Conservation (phyloP, 75 land plant species). For the Adiantum capillusveneris region DNA sequence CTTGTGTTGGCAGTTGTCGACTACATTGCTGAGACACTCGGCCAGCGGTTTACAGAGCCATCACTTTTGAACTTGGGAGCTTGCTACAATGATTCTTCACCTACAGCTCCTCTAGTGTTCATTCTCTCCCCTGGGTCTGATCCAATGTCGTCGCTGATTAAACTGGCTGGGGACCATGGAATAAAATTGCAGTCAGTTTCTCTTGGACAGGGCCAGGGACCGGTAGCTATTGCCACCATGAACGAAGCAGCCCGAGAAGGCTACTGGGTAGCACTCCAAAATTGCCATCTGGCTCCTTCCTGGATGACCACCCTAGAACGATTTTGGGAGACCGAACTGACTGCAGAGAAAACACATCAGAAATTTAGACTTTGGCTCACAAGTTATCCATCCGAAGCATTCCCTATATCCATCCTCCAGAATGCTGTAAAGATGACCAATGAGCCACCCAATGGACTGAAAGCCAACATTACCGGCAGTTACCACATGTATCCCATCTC, state of each 20-base stretch:
- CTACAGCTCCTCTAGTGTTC: slow-evolving; percentile 22
- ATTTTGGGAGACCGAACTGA: slow-evolving; percentile 23
- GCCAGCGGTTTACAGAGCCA: slow-evolving; percentile 18
- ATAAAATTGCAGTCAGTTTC: slow-evolving; percentile 20
- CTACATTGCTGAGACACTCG: slow-evolving; percentile 18
- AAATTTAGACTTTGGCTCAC: slow-evolving; percentile 25
- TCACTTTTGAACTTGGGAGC: slow-evolving; percentile 18
- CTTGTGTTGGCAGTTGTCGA: slow-evolving; percentile 15
- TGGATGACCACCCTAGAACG: slow-evolving; percentile 22
- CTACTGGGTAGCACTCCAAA: slow-evolving; percentile 21
- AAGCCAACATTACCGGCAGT: slow-evolving; percentile 19
- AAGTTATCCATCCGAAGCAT: slow-evolving; percentile 21
- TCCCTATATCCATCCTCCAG: slow-evolving; percentile 19
- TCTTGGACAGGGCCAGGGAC: slow-evolving; percentile 25
- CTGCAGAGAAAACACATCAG: slow-evolving; percentile 17
- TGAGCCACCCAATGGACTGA: slow-evolving; percentile 20
- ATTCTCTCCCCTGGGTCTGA: slow-evolving; percentile 26
- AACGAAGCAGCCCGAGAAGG: slow-evolving; percentile 16
- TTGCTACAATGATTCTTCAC: slow-evolving; percentile 18
- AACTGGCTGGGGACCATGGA: slow-evolving; percentile 16
- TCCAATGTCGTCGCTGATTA: slow-evolving; percentile 21
- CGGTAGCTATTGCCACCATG: slow-evolving; percentile 17
- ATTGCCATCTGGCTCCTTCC: slow-evolving; percentile 20
- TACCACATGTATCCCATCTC: slow-evolving; percentile 20
- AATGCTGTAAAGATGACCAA: slow-evolving; percentile 26